A percentile compares a stretch with the other conserved stretches of the same genome.
These are phyloP conservation scores for Poronia punctata DNA, from an alignment of 495 filamentous ascomycete species.

Conservation along the genomic window DNA sequence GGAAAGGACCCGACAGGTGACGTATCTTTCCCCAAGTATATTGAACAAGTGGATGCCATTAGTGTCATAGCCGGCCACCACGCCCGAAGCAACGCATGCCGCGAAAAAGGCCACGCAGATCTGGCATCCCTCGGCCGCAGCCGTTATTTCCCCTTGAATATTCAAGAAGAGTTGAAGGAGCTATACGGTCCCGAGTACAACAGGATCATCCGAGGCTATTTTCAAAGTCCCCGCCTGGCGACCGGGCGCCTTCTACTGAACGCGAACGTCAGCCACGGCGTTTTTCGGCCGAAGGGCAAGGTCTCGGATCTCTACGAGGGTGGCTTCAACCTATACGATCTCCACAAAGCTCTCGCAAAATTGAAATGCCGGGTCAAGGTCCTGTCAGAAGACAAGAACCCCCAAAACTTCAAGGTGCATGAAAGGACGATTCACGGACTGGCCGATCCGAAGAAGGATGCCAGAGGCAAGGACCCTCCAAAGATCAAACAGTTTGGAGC, in stretches of 20 bases:
- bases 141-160: conserved; percentile 36
- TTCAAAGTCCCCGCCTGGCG: conserved; percentile 58
- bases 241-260: conserved; percentile 60
- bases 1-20: conserved; percentile 32
- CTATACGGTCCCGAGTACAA: conserved; percentile 13
- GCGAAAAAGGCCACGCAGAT: no score
- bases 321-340: no score
- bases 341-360: conserved; percentile 41
- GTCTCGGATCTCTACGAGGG: conserved; percentile 22
- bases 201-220: conserved; percentile 55
- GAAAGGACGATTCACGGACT: no score
- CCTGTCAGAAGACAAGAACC: conserved; percentile 30
- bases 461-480: conserved; percentile 15
- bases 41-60: conserved; percentile 39
- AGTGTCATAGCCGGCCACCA: conserved; percentile 41
- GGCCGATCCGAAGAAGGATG: background rate
- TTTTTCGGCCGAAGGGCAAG: conserved; percentile 30
- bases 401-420: background rate
- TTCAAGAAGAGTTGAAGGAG: conserved; percentile 15
- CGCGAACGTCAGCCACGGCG: conserved; percentile 44
- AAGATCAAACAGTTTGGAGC: conserved; percentile 31
- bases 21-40: conserved; percentile 33
- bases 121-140: conserved; percentile 31
- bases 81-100: conserved; percentile 28
- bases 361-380: conserved; percentile 36